These are phyloP conservation scores for Polytrichum commune DNA, from an alignment of 225 moss, liverwort and hornwort species.

Conservation along the genomic window DNA sequence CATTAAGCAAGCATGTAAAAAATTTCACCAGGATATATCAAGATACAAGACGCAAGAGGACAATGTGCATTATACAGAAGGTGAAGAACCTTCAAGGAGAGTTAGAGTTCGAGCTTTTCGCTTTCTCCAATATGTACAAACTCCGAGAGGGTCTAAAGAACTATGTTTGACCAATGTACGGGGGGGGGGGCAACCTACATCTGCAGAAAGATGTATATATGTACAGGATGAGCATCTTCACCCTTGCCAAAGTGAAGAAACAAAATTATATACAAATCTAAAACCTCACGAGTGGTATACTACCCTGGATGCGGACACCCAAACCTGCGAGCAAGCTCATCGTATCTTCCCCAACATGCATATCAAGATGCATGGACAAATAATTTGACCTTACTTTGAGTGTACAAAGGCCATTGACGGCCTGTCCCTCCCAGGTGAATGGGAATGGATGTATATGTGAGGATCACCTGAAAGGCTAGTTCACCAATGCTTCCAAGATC, in stretches of 20 bases:
- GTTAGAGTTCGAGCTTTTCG: not conserved
- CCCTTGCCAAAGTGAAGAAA: not conserved
- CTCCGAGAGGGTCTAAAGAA: not conserved
- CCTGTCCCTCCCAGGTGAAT: not conserved
- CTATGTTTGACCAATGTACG: not conserved
- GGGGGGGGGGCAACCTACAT: not conserved
- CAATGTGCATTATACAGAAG: not conserved
- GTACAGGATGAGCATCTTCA: not conserved
- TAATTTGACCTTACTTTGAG: not conserved
- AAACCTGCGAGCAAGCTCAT: not conserved
- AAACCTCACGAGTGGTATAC: not conserved
- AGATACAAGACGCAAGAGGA: too few relatives aligned
- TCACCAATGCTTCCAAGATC: slow-evolving; percentile 5
- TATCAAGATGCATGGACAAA: not conserved
- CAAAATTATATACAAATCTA: slow-evolving; percentile 3
- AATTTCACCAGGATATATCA: too few relatives aligned
- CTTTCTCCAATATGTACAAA: not conserved
- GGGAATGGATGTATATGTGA: not conserved
- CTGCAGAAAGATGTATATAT: not conserved
- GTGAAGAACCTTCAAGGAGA: not conserved
- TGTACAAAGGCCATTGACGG: slow-evolving; percentile 6
- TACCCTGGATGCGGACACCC: not conserved
- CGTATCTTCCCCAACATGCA: not conserved
- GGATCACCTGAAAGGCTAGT: not conserved
- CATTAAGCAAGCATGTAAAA: too few relatives aligned